Base-by-base conservation (phyloP, 352 stramenopile species). In the Pythium oligandrum region DNA sequence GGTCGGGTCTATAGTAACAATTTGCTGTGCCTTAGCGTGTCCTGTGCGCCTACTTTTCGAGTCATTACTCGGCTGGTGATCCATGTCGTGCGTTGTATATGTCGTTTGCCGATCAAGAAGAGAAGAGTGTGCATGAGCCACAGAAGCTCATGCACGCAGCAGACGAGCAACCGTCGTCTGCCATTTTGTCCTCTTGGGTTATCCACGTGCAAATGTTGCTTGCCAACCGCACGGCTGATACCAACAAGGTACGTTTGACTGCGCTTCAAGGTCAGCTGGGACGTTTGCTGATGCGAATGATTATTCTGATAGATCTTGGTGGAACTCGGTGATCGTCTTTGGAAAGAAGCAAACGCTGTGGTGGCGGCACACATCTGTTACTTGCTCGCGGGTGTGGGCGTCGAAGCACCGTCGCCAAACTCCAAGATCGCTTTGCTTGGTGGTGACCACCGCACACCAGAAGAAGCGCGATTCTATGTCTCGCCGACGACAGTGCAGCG, bases 391-490 rank as follows among this genome's bases (percentile, higher is more conserved):
- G 81, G 83, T 2, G 64, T 81, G 44, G 65, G 73, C 30, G 67
- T 95, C 4, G 86, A 94, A 45, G 83, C 86, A 4, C 86, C 85
- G 3, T 90, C 83, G 17, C 73, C 76, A 10, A 82, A 35, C 40
- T 86, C 83, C 0, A 90, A 88, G 51, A 85, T 95, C 36, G 82
- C 83, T n/a, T 60, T 95, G 32, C 58, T 95, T 12, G 86, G 86
- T 51, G 81, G 69, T 0, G 82, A 95, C 45, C 83, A 93, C 45
- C 71, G 75, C 4, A 79, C 72, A 6, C 81, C 78, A 9, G 67
- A 70, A 3, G 76, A 92, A 65, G 77, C 81, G 42, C 81, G 85
- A 33, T 93, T 88, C 44, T 95, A 93, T 57, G 85, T 93, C 31
- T 93, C 83, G 1, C 73, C 86, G 1, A 57, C 65, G 4, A 70